These are phyloP conservation scores for Geranomyces michiganensis DNA, from an alignment of 192 early-diverging fungal genomes.

Conservation along the genomic window DNA sequence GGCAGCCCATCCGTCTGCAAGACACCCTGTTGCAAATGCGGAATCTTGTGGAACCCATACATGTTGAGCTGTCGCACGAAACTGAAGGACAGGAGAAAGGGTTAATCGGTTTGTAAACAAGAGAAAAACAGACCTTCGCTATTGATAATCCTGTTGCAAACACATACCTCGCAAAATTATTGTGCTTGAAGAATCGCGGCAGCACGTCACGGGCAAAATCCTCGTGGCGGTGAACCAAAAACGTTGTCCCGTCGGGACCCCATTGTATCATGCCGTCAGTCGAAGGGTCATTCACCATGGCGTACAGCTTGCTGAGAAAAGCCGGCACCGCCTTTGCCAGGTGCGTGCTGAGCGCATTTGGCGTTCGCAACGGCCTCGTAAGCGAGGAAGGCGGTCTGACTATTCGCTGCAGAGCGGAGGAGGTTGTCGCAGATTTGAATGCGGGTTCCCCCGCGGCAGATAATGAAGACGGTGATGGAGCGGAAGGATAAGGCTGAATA, in stretches of 20 bases:
- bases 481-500: no score
- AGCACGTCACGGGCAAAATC: constrained; percentile 61
- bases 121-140: no score
- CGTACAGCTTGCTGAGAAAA: constrained; percentile 92
- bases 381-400: not conserved
- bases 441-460: no score
- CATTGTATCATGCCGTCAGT: constrained; percentile 88
- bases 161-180: constrained; percentile 52
- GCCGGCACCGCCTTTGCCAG: constrained; percentile 72
- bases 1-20: constrained; percentile 72
- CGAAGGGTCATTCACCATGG: constrained; percentile 88
- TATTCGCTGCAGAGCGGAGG: constrained; percentile 6
- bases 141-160: no score
- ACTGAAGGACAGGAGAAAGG: constrained; percentile 13
- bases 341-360: constrained; percentile 23
- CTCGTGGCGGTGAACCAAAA: constrained; percentile 58
- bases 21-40: constrained; percentile 90
- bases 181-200: constrained; percentile 67
- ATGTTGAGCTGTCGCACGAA: constrained; percentile 68
- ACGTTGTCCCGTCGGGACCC: constrained; percentile 85
- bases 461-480: no score
- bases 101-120: no score
- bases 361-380: not conserved
- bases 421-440: not conserved
- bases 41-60: constrained; percentile 96